phyloP scores from a whole-genome alignment of 2,329 filamentous ascomycete genomes.

The Colletotrichum nymphaeae region DNA sequence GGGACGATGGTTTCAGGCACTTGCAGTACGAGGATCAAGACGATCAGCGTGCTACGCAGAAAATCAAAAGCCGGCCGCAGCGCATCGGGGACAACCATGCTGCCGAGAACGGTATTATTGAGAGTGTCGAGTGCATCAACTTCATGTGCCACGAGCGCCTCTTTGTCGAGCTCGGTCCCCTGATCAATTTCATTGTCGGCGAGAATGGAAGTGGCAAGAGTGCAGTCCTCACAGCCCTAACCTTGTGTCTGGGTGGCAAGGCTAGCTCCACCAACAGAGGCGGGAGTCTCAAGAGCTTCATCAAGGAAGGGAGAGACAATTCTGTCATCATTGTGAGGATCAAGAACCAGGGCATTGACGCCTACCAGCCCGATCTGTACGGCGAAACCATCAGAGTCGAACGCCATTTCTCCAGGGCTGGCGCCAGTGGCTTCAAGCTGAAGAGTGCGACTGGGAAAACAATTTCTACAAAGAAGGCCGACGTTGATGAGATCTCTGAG shows the following conservation, averaged over 20 bases:
- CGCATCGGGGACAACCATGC: constrained; percentile 75
- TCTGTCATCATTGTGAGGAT: constrained; percentile 84
- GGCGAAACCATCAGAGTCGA: constrained; percentile 91
- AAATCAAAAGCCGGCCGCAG: constrained; percentile 62
- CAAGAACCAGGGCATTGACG: constrained; percentile 88
- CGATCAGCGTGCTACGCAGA: constrained; percentile 74
- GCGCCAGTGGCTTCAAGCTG: constrained; percentile 86
- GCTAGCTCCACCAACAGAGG: constrained; percentile 93
- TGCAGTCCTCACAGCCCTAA: constrained; percentile 91
- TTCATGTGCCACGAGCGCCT: constrained; percentile 96
- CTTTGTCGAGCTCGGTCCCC: constrained; percentile 85
- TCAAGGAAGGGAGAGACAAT: constrained; percentile 87
- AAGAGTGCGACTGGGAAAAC: constrained; percentile 77
- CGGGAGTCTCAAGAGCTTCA: constrained; percentile 87
- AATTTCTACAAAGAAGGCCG: constrained; percentile 85
- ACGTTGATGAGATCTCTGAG: constrained; percentile 93
- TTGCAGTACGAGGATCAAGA: constrained; percentile 67
- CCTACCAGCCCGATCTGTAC: constrained; percentile 85
- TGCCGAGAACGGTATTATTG: constrained; percentile 87
- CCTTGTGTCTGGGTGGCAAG: constrained; percentile 94
- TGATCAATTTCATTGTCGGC: constrained; percentile 98
- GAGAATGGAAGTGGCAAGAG: constrained; percentile 99
- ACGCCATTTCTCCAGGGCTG: constrained; percentile 82
- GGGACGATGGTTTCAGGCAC: constrained; percentile 70
- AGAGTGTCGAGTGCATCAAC: constrained; percentile 87